Percentiles rank a stretch among this genome's conserved stretches.
Evolutionary conservation across 179 eudicot genomes (phyloP).

Genomic region (Vitellaria paradoxa): DNA sequence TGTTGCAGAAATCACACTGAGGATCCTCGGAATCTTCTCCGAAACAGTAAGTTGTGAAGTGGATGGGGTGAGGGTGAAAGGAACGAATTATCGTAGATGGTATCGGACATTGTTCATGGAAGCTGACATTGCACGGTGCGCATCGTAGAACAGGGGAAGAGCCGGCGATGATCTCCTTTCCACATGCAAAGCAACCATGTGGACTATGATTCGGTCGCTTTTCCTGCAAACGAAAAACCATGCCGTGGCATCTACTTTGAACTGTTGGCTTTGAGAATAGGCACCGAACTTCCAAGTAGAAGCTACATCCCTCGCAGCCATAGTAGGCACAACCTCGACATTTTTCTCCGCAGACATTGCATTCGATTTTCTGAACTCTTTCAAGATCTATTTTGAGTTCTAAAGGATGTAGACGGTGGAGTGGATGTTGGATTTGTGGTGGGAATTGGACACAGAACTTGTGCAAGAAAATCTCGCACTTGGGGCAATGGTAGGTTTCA

Average conservation of each 20-base stretch:
- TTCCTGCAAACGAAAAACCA: too few species aligned
- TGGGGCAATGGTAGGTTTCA: background rate
- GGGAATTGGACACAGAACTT: background rate
- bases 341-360: background rate
- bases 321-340: background rate
- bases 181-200: background rate
- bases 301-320: background rate
- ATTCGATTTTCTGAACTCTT: background rate
- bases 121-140: too few species aligned
- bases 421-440: background rate
- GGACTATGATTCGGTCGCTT: background rate
- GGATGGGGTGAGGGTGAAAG: too few species aligned
- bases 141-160: too few species aligned
- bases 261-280: background rate
- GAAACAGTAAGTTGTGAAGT: too few species aligned
- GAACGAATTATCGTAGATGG: too few species aligned
- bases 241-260: background rate
- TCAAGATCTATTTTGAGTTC: background rate
- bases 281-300: background rate
- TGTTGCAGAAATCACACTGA: too few species aligned
- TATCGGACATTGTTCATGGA: too few species aligned
- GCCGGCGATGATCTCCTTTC: background rate
- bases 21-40: too few species aligned
- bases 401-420: background rate
- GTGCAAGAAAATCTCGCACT: background rate